Percentiles rank a stretch among this genome's conserved stretches.
Evolutionary conservation across 768 basidiomycete genomes (phyloP).

Genomic region (Podaxis rugospora): DNA sequence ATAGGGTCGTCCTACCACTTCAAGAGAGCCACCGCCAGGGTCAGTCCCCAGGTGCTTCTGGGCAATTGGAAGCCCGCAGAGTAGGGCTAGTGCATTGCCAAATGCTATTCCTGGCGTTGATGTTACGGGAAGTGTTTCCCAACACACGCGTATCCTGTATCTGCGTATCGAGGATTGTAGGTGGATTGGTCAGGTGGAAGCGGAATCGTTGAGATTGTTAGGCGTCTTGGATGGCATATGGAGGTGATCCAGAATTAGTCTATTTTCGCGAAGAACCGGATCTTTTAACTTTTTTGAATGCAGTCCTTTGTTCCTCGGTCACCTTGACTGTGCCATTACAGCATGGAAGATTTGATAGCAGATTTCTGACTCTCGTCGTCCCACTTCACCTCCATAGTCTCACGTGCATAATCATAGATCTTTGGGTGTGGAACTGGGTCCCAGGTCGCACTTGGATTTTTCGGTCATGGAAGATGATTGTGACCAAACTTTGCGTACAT

Average conservation of each 20-base stretch:
- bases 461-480: not conserved
- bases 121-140: constrained; percentile 26
- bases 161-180: constrained; percentile 39
- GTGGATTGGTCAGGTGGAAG: constrained; percentile 32
- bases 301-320: not conserved
- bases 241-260: constrained; percentile 13
- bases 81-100: not conserved
- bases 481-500: not conserved
- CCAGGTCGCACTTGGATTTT: not conserved
- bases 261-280: not conserved
- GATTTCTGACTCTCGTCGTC: not conserved
- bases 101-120: not conserved
- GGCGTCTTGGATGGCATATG: constrained; percentile 34
- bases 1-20: constrained; percentile 33
- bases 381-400: not conserved
- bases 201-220: constrained; percentile 31
- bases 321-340: constrained; percentile 1
- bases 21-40: constrained; percentile 25
- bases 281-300: not conserved
- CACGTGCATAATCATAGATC: not conserved
- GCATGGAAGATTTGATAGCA: constrained; percentile 1
- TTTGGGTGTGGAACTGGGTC: not conserved
- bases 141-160: constrained; percentile 33
- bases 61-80: not conserved
- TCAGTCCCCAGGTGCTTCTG: not conserved